Evolutionary conservation across 306 rosid genomes (phyloP).

Genomic region (Acacia melanoxylon): DNA sequence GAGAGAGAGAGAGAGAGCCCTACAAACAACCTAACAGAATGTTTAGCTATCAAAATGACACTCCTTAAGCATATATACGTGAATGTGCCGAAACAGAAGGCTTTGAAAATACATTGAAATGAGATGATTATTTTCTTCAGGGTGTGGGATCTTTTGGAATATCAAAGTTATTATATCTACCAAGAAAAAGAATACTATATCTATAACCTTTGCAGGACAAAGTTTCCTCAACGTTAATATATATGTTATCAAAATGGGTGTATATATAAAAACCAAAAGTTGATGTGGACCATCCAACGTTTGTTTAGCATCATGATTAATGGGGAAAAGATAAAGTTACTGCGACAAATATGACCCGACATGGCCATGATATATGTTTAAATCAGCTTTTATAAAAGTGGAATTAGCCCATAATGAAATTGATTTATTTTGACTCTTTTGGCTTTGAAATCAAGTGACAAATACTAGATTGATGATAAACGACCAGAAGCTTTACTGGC

Average conservation of each 20-base stretch:
- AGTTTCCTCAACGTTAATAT: neutral
- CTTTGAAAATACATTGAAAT: neutral
- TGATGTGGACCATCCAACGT: neutral
- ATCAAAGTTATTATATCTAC: neutral
- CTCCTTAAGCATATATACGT: neutral
- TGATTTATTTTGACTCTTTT: conserved; percentile 42
- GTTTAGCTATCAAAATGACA: neutral
- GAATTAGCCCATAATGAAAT: conserved; percentile 15
- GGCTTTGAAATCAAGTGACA: conserved; percentile 36
- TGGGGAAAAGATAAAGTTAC: neutral
- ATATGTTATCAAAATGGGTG: neutral
- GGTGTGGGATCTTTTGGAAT: neutral
- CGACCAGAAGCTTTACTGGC: conserved; percentile 16
- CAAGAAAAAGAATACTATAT: neutral
- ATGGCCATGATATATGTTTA: conserved; percentile 25
- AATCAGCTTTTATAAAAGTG: conserved; percentile 38
- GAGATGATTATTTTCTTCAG: neutral
- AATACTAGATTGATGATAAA: neutral
- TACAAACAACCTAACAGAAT: neutral
- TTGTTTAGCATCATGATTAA: neutral
- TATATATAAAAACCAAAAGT: neutral
- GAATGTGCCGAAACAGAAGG: neutral
- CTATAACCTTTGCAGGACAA: neutral
- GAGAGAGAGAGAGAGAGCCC: neutral
- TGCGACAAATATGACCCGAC: conserved; percentile 3